Evolutionary conservation across 257 asterid species (phyloP).

Genomic region (Jasminum sambac): DNA sequence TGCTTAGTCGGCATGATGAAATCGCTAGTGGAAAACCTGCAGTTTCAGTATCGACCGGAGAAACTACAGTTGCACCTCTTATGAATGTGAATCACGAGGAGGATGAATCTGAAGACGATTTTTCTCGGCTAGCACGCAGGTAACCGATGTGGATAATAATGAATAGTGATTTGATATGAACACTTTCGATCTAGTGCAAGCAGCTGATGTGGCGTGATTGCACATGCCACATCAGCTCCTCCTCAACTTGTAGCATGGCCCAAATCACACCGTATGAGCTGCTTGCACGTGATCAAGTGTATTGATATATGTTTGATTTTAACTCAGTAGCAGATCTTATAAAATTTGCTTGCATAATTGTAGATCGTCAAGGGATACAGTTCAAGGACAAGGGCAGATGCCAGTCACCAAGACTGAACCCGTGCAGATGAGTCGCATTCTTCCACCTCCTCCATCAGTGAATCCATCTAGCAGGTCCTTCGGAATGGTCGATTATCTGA

Average conservation of each 20-base stretch:
- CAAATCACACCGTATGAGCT: no score
- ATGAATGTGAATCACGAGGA: slow-evolving; percentile 88
- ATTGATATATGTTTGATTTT: no score
- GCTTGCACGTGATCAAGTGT: no score
- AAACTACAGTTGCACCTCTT: slow-evolving; percentile 65
- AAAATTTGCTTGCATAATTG: slow-evolving; percentile 5
- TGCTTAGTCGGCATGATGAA: slow-evolving; percentile 65
- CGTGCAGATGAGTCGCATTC: slow-evolving; percentile 45
- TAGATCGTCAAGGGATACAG: slow-evolving; percentile 78
- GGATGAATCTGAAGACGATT: slow-evolving; percentile 92
- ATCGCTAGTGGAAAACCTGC: slow-evolving; percentile 59
- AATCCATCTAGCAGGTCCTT: slow-evolving; percentile 51
- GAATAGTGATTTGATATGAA: no score
- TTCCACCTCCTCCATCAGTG: slow-evolving; percentile 70
- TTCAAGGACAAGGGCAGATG: slow-evolving; percentile 62
- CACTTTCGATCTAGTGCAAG: no score
- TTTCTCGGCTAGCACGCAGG: slow-evolving; percentile 80
- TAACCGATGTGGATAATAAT: slow-evolving; percentile 15
- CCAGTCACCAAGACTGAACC: slow-evolving; percentile 45
- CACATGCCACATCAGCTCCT: no score
- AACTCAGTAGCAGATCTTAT: background rate
- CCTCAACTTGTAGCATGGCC: no score
- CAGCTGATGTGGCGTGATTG: no score
- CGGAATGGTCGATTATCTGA: slow-evolving; percentile 68
- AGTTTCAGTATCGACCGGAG: slow-evolving; percentile 32